Base-by-base conservation (phyloP, 345 rosid species). In the Populus deltoides region DNA sequence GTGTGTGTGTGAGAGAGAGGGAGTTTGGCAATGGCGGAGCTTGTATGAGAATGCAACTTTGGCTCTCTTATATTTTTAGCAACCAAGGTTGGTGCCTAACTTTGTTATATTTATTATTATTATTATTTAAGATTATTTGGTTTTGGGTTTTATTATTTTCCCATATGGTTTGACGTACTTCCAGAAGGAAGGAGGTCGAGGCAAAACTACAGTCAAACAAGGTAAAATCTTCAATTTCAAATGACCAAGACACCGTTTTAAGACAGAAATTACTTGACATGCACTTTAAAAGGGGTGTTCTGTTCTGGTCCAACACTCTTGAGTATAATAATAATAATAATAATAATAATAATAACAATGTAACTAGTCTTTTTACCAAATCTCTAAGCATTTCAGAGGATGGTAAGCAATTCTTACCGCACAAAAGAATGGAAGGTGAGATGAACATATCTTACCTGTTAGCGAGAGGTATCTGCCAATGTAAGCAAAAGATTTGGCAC, bases 401-500 rank as follows among this genome's bases (percentile, higher is more conserved):
- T 27, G 11, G 22, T 31, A 73, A 66, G 71, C 47, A 71, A 82
- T 75, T 45, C 90, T 86, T 87, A 15, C 73, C 65, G 33, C 29
- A 71, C 77, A 89, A 33, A 33, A 87, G 92, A 4, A 76, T 83
- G 90, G 90, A 86, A 82, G 92, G 86, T 87, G 86, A 80, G 77
- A 77, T 75, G 79, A 72, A 76, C 79, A 77, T 80, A 75, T 86
- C 85, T 79, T 35, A 4, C 47, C 71, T 70, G 25, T 9, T 8
- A 77, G 66, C 12, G 70, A 72, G 81, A 77, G 82, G 62, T 81
- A 75, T 45, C 91, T 82, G 87, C 77, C 49, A 85, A 59, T 66
- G 82, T 88, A 88, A 86, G 92, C 91, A 84, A 90, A 76, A 70
- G 29, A 43, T n/a, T 83, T 63, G 80, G 81, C 86, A 79, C 75